These are phyloP conservation scores for Colletotrichum melonis DNA, from an alignment of 2,329 filamentous ascomycete species.

Conservation along the genomic window DNA sequence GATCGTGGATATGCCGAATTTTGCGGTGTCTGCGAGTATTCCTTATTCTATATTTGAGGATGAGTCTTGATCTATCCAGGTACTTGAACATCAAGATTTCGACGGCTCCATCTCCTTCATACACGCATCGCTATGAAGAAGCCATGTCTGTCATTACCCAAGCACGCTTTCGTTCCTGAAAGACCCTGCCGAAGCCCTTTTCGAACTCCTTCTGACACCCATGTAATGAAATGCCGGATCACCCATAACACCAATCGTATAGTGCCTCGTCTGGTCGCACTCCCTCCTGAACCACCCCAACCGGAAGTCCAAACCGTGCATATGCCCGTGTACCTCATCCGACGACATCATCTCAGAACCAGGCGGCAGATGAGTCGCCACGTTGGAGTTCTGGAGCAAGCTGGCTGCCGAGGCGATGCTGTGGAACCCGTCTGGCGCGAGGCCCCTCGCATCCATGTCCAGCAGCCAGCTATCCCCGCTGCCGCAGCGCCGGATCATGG, in stretches of 20 bases:
- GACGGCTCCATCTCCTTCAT: background rate
- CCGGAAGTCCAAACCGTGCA: background rate
- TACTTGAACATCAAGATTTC: background rate
- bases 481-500: background rate
- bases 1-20: constrained; percentile 66
- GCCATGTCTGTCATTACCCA: background rate
- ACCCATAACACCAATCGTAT: constrained; percentile 6
- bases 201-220: background rate
- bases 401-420: constrained; percentile 3
- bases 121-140: no score
- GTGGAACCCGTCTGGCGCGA: constrained; percentile 4
- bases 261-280: background rate
- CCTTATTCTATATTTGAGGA: constrained; percentile 58
- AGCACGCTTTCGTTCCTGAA: background rate
- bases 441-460: constrained; percentile 9
- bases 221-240: constrained; percentile 1
- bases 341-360: background rate
- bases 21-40: constrained; percentile 60
- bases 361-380: background rate
- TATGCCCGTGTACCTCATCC: constrained; percentile 4
- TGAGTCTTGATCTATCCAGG: background rate
- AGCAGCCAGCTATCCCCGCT: background rate
- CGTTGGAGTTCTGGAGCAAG: background rate
- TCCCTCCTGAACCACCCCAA: constrained; percentile 22
- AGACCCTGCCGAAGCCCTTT: constrained; percentile 6